Percentiles rank a stretch among this genome's conserved stretches.
Conservation (phyloP, 257 asterid species). For the Salvia rosmarinus region DNA sequence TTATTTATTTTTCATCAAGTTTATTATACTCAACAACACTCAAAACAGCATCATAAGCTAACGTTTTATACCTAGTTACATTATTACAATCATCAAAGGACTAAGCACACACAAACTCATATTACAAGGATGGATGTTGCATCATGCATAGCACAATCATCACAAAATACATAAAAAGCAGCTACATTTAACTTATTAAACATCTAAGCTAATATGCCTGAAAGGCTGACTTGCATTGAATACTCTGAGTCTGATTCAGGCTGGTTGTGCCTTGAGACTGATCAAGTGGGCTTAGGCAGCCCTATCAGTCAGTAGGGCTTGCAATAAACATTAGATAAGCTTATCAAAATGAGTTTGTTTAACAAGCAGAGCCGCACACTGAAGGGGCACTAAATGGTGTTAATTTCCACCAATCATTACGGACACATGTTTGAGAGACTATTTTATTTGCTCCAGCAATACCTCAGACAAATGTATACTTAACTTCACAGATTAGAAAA, state of each 20-base stretch:
- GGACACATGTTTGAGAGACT: conserved; percentile 6
- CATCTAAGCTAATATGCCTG: not conserved
- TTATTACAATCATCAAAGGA: conserved; percentile 8
- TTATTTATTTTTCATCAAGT: not conserved
- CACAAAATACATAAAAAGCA: not conserved
- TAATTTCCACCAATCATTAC: conserved; percentile 2
- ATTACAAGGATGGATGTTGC: conserved; percentile 8
- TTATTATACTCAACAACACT: not conserved
- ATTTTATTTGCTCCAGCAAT: conserved; percentile 11
- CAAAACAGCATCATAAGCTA: not conserved
- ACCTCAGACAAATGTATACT: not conserved
- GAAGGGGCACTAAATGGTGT: not conserved
- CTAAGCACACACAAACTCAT: conserved; percentile 2
- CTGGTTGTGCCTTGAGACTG: not conserved
- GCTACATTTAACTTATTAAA: not conserved
- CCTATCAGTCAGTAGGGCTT: not conserved
- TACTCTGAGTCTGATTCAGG: not conserved
- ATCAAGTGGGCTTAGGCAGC: conserved; percentile 5
- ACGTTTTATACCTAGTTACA: not conserved
- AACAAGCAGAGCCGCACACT: conserved; percentile 15
- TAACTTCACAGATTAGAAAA: conserved; percentile 1
- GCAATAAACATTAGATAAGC: not conserved
- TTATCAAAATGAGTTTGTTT: not conserved
- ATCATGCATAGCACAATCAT: not conserved
- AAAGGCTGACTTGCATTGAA: not conserved